Base-by-base conservation (phyloP, 176 grass and related monocot species). In the Oropetium thomaeum region DNA sequence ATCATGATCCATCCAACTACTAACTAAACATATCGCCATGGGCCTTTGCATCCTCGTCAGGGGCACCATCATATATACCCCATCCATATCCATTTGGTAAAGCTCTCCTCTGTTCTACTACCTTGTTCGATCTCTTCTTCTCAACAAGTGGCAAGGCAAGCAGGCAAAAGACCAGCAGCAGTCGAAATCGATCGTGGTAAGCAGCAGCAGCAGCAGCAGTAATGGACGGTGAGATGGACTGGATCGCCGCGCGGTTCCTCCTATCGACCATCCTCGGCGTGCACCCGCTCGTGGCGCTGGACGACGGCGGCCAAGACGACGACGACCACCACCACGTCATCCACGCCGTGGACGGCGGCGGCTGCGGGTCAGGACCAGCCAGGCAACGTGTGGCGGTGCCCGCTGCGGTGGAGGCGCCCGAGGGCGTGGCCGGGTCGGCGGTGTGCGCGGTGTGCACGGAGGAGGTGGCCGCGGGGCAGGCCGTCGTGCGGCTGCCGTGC, bases 231-330 rank as follows among this genome's bases (percentile, higher is more conserved):
- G 39, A 79, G 14, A 58, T 58, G 64, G 77, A 70, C 19, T 80
- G 77, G 77, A 80, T 80, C 20, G 52, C 66, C 13, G 77, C 77
- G 35, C 51, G 66, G 39, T 80, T 69, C 77, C 39, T 80, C 7
- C 77, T 80, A 13, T 69, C 77, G 19, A 16, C 28, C 7, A 47
- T 70, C 3, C 51, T 80, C 17, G 77, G 65, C 53, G 39, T 59
- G 53, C 64, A 80, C 65, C 77, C 77, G 10, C 77, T 80, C 2
- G 66, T 61, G 23, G 62, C 27, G 15, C 15, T 78, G 12, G 33
- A 66, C 52, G 77, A 44, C 52, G 51, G 17, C 26, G 20, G 2
- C 25, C 41, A 20, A 52, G 65, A 70, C 40, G 66, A 70, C 10
- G 65, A 80, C 65, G 19, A 0, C 52, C 61, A 60, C 65, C 28